Base-by-base conservation (phyloP, 164 flowering plant genomes). In the Vitis riparia region DNA sequence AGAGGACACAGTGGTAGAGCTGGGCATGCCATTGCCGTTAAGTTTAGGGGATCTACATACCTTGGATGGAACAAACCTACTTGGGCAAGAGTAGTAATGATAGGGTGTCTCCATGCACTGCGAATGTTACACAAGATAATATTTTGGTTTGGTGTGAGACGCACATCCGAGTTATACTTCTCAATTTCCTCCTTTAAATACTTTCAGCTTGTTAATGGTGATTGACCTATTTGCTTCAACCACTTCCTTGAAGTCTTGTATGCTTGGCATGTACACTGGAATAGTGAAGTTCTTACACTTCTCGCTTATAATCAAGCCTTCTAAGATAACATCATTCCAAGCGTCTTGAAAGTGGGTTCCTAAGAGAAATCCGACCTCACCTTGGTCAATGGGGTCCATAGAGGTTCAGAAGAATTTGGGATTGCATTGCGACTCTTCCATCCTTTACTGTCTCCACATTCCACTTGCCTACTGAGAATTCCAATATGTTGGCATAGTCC, bases 11-110 rank as follows among this genome's bases (percentile, higher is more conserved):
- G 86, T 51, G 99, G 99, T 9, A 96, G 73, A 66, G 99, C 95
- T 23, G 99, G 98, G 76, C 99, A 96, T 61, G 98, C 99, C 99
- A 96, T 93, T 37, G 98, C 97, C 62, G 98, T 92, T 63, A 89
- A 0, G 75, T 96, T 96, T 66, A 96, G 91, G 19, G 98, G 97
- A 80, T 96, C 99, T 7, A 96, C 96, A 76, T 75, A 82, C 75
- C 78, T 81, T 19, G 99, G 98, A 57, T 83, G 81, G 97, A 91
- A 84, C 47, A 95, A 64, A 73, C 98, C 99, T 75, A 89, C 93
- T 77, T 95, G 93, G 13, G 93, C 98, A 83, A 95, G 97, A 75
- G 81, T 78, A 23, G 85, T 76, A 19, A 91, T 82, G 76, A 95
- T 93, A 44, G 93, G 92, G 55, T 85, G 91, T 79, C 77, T 95